Base-by-base conservation (phyloP, 768 basidiomycete genomes). In the Suillus clintonianus region DNA sequence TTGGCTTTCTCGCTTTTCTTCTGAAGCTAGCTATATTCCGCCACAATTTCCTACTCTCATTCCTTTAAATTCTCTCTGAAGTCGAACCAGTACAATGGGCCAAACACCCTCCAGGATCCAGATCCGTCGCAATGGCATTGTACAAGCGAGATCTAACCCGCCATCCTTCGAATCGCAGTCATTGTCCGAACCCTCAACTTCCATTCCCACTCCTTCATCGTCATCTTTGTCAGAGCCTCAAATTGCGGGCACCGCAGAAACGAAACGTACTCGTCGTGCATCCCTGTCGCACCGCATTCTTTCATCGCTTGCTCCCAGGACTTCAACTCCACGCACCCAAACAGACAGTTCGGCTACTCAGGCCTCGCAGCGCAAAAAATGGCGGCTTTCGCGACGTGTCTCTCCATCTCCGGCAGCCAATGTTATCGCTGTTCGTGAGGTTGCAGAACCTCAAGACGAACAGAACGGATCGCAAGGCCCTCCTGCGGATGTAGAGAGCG, bases 241-340 rank as follows among this genome's bases (percentile, higher is more conserved):
- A 45, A n/a, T 22, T 24, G 13, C 48, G 13, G 37, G 24, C 5
- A 34, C 53, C 36, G 32, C 59, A 57, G 17, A 50, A 19, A 39
- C 22, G 6, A 64, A 57, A 43, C 69, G 55, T 64, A 34, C 41
- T 64, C 64, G 60, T 58, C 68, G 67, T 51, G 63, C 69, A 62
- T 56, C 75, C 7, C 69, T 80, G 4, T 76, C 80, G 5, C 78
- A 67, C 53, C 79, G 76, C 59, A 69, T 83, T 50, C 54, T 75
- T 71, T 63, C 79, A 63, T 65, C 69, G 68, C 43, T 76, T 70
- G 68, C 77, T 22, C 32, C 17, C 59, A 13, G 27, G 41, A 42
- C 41, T 32, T 53, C 51, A 51, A 56, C 32, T 59, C 61, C 5
- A 65, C 64, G 39, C 62, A 60, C 68, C 66, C 61, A 17, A 62